Conservation (phyloP, 345 rosid species). For the Syzygium jambos region DNA sequence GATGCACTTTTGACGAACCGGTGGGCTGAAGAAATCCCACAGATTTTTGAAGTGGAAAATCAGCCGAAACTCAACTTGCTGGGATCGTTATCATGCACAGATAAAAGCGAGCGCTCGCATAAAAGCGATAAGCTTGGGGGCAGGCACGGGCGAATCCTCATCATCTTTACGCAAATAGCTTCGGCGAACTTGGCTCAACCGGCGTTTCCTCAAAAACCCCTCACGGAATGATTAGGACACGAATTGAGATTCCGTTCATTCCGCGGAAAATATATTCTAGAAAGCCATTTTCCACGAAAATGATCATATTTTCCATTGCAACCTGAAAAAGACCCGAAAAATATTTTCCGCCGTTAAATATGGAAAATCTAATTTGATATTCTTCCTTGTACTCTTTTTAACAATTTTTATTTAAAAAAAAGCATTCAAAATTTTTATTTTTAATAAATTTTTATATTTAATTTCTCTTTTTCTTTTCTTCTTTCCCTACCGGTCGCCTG, state of each 20-base stretch:
- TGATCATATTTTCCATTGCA: no score
- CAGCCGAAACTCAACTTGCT: background rate
- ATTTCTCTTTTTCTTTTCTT: no score
- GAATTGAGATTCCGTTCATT: fast-evolving
- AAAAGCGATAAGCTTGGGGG: background rate
- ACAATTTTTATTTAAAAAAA: no score
- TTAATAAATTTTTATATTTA: no score
- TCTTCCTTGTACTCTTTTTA: no score
- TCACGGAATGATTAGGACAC: background rate
- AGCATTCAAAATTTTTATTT: no score
- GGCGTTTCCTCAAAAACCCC: background rate
- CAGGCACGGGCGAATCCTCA: background rate
- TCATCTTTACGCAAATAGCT: background rate
- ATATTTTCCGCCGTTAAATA: no score
- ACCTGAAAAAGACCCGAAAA: no score
- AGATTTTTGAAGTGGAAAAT: background rate
- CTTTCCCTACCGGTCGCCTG: no score
- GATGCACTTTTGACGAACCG: background rate
- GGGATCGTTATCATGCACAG: background rate
- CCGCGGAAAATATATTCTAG: no score
- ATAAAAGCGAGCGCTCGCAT: background rate
- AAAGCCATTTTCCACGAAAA: no score
- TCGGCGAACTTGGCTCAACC: background rate
- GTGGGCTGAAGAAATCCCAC: background rate
- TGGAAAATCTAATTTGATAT: no score